Percentiles rank a stretch among this genome's conserved stretches.
Evolutionary conservation across 1,284 basidiomycete species (phyloP).

Genomic region (Cryptococcus sp.): DNA sequence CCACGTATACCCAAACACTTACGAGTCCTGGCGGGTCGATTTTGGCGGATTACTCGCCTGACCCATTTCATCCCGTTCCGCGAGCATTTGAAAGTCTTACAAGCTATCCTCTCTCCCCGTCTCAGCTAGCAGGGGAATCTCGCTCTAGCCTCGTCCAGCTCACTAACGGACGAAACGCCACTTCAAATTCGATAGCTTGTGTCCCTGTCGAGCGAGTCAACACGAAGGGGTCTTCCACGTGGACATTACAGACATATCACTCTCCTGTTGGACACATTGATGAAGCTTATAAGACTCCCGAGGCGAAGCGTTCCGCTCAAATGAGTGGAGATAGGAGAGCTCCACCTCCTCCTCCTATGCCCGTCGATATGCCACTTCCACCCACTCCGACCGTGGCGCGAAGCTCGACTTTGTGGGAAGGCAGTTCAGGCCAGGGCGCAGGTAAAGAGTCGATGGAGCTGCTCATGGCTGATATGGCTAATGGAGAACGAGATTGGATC

Average conservation of each 20-base stretch:
- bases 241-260: constrained; percentile 33
- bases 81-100: constrained; percentile 37
- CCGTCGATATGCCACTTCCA: constrained; percentile 34
- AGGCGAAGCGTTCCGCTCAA: neutral
- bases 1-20: constrained; percentile 17
- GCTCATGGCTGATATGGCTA: constrained; percentile 26
- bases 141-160: constrained; percentile 10
- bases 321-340: constrained; percentile 17
- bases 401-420: constrained; percentile 26
- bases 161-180: no score
- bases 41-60: constrained; percentile 36
- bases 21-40: constrained; percentile 28
- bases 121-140: constrained; percentile 12
- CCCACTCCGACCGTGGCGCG: constrained; percentile 33
- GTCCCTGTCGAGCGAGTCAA: constrained; percentile 20
- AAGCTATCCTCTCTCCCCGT: constrained; percentile 28
- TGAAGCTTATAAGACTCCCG: constrained; percentile 14
- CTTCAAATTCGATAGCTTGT: constrained; percentile 8
- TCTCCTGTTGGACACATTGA: constrained; percentile 9
- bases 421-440: constrained; percentile 2
- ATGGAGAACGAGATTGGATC: constrained; percentile 33
- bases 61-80: constrained; percentile 35
- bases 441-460: constrained; percentile 36
- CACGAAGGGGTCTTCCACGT: constrained; percentile 23
- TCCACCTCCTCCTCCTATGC: constrained; percentile 40